These are phyloP conservation scores for Pseudogymnoascus pannorum DNA, from an alignment of 2,329 filamentous ascomycete species.

Conservation along the genomic window DNA sequence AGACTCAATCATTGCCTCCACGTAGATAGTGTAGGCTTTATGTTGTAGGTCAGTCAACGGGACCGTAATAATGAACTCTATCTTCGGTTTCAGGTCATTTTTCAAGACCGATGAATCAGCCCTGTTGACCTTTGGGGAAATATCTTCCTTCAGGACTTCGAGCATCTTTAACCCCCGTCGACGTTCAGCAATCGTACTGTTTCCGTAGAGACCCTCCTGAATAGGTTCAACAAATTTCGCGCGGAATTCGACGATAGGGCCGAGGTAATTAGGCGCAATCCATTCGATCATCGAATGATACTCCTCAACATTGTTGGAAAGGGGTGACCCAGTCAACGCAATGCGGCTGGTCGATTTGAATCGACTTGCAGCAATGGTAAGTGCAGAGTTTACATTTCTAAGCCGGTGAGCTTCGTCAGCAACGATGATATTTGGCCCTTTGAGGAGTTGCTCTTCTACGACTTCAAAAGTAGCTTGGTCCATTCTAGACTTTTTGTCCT, in stretches of 20 bases:
- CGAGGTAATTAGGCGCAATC: constrained; percentile 74
- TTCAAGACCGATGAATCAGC: constrained; percentile 61
- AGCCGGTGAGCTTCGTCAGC: constrained; percentile 79
- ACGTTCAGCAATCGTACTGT: constrained; percentile 51
- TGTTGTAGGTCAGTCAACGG: constrained; percentile 60
- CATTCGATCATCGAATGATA: constrained; percentile 85
- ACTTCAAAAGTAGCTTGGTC: constrained; percentile 30
- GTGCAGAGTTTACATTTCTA: constrained; percentile 55
- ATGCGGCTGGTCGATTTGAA: constrained; percentile 67
- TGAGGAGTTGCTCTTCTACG: constrained; percentile 43
- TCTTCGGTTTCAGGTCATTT: constrained; percentile 63
- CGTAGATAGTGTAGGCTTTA: constrained; percentile 50
- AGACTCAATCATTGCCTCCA: constrained; percentile 31
- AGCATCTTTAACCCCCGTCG: constrained; percentile 59
- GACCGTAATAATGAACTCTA: constrained; percentile 73
- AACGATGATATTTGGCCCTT: constrained; percentile 64
- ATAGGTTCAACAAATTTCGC: constrained; percentile 67
- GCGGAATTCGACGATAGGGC: constrained; percentile 59
- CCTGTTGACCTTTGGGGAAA: constrained; percentile 72
- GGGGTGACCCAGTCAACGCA: constrained; percentile 77
- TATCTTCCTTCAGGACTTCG: constrained; percentile 60
- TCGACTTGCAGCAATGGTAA: constrained; percentile 45
- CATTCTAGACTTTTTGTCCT: constrained; percentile 22
- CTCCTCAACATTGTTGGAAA: constrained; percentile 77
- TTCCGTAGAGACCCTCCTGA: constrained; percentile 57